Evolutionary conservation across 441 rosid genomes (phyloP), one percentile per base, ranked within the genome.

Genomic region (Euphorbia celastroides): DNA sequence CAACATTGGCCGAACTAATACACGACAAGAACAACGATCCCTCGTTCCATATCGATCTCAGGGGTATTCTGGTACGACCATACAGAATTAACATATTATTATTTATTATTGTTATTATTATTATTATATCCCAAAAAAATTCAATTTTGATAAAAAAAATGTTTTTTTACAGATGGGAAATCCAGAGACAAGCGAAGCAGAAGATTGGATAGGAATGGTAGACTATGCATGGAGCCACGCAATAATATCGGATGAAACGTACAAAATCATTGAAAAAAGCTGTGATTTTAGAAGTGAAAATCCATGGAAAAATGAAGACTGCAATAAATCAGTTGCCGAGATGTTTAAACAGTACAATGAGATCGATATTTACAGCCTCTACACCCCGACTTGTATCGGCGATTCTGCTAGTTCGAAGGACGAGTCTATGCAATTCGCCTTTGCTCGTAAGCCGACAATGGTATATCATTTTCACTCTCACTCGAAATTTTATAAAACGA

Each of bases 201-300:
- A 94, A 6, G 99, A 94, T 65, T 91, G 93, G 97, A 77, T 75
- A 72, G 99, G 99, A 1, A 60, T 86, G 66, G 88, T 88, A 59
- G 99, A 94, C 75, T 91, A 91, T 52, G 96, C 97, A 22, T 94
- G 99, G 99, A 94, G 97, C 72, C 99, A 94, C 65, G 97, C 96
- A 0, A 81, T 94, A 2, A 80, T 92, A 67, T 94, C 99, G 2
- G 96, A 93, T 68, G 97, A 91, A 80, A 91, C 95, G 20, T 87
- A 86, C 77, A 68, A 78, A 61, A 74, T 65, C 57, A 93, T 93
- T 19, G 31, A 19, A 9, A 61, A 75, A 65, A 89, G 62, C 65
- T 93, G 99, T 56, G 75, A 91, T 77, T 91, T 93, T 69, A 63
- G 74, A 54, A 85, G 93, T 70, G 75, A 79, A 3, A 57, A 80